Conservation (phyloP, 345 rosid species). For the Passiflora organensis region DNA sequence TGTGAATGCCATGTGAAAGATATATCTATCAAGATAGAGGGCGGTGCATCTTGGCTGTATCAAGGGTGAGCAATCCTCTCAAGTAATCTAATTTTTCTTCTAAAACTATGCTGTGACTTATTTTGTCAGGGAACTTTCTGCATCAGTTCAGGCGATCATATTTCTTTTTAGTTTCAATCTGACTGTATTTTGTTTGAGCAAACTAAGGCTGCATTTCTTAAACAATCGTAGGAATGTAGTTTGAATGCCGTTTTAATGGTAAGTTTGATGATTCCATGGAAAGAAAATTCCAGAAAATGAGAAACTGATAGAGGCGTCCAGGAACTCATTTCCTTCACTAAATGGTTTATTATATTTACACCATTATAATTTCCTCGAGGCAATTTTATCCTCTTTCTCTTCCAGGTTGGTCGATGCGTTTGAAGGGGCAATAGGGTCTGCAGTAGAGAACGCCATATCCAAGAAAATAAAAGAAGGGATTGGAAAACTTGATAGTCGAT, state of each 20-base stretch:
- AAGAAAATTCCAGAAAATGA: too few relatives aligned
- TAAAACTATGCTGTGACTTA: background rate
- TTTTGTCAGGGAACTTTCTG: too few relatives aligned
- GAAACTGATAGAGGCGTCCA: too few relatives aligned
- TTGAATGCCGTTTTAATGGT: too few relatives aligned
- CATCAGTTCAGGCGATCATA: background rate
- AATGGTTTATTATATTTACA: background rate
- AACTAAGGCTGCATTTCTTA: too few relatives aligned
- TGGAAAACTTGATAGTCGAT: constrained; percentile 42
- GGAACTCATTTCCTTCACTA: background rate
- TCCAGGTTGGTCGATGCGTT: constrained; percentile 63
- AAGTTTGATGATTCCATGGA: too few relatives aligned
- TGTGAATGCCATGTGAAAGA: constrained; percentile 49
- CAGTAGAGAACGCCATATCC: constrained; percentile 47
- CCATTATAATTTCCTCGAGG: background rate
- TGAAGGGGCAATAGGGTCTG: constrained; percentile 42
- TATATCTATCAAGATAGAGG: constrained; percentile 53
- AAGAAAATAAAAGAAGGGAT: constrained; percentile 50
- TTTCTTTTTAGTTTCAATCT: too few relatives aligned
- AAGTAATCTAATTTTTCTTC: background rate
- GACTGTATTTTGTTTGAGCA: too few relatives aligned
- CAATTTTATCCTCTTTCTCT: constrained; percentile 4
- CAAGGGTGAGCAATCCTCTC: constrained; percentile 44
- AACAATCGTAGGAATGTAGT: too few relatives aligned
- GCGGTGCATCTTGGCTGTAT: constrained; percentile 89